Base-by-base conservation (phyloP, 805 yeast genomes). In the Kodamaea kaohsiungensis region DNA sequence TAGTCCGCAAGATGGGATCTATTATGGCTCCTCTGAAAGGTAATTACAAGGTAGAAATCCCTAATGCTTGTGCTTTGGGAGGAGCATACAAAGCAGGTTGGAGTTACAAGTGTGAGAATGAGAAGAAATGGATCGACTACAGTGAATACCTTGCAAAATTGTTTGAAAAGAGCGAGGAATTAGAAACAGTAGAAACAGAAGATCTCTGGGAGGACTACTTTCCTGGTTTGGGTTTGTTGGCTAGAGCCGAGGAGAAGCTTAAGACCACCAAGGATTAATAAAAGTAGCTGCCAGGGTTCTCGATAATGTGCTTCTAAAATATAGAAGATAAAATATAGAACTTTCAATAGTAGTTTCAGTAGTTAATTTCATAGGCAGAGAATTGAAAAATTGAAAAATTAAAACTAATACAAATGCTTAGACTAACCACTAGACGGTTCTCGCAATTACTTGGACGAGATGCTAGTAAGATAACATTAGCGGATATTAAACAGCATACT, bases 61-160 rank as follows among this genome's bases (percentile, higher is more conserved):
- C 93, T 7, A 91, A 91, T 70, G 95, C 97, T 0, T 91, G 97
- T 77, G 97, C 97, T 0, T 69, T 89, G 37, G 97, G 97, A 22
- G 96, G 97, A 3, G 93, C 96, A 43, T 89, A 80, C 71, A 88
- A 89, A 65, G 93, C 96, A 1, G 75, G 86, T 48, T 91, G 96
- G 96, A 81, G 89, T 39, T 70, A 67, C 54, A 58, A 64, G 52
- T 71, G 71, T 53, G 79, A 74, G 56, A 35, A 53, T 19, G 58
- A 62, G 16, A 61, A 61, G 8, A 54, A 64, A 13, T 78, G 71
- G 79, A 71, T 68, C 62, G 74, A 53, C 75, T 86, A 75, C 65
- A 70, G 71, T 78, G 61, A 72, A 61, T 65, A 71, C 65, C 53
- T 79, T 49, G 63, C 62, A 22, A 48, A 48, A 38, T 53, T 70